These are phyloP conservation scores for Ceratorhiza oryzae-sativae DNA, from an alignment of 1,284 basidiomycete species.

Conservation along the genomic window DNA sequence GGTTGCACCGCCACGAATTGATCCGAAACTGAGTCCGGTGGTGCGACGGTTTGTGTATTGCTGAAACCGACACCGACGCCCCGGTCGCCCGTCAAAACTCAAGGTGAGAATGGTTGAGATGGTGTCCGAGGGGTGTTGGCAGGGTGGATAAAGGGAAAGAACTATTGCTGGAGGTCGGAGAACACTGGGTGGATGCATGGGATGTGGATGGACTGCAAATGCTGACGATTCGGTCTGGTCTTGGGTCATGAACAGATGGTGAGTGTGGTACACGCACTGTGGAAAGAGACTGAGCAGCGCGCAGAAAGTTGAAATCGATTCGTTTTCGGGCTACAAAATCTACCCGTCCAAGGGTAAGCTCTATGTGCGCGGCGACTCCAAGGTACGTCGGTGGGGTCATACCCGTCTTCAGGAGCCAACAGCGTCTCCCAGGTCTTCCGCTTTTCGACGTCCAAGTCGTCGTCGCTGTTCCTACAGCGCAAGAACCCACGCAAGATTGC, in stretches of 20 bases:
- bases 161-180: background rate
- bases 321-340: constrained; percentile 94
- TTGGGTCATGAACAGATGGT: constrained; percentile 22
- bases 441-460: constrained; percentile 87
- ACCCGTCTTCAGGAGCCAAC: background rate
- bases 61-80: constrained; percentile 16
- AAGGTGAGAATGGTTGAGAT: background rate
- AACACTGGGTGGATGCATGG: background rate
- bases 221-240: constrained; percentile 19
- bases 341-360: constrained; percentile 96
- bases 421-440: constrained; percentile 79
- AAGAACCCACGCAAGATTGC: constrained; percentile 99
- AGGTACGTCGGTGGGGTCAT: constrained; percentile 70
- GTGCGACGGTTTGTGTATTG: background rate
- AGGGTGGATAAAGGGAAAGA: background rate
- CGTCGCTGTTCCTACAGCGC: constrained; percentile 98
- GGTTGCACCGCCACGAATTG: constrained; percentile 4
- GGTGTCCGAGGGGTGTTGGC: background rate
- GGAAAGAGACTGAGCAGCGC: constrained; percentile 40
- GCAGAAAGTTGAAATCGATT: constrained; percentile 97
- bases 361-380: constrained; percentile 96
- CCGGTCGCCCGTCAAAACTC: background rate
- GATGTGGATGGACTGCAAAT: background rate
- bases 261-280: background rate
- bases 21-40: constrained; percentile 21